Evolutionary conservation across 169 alveolate species (phyloP).

Genomic region (Perkinsus olseni): DNA sequence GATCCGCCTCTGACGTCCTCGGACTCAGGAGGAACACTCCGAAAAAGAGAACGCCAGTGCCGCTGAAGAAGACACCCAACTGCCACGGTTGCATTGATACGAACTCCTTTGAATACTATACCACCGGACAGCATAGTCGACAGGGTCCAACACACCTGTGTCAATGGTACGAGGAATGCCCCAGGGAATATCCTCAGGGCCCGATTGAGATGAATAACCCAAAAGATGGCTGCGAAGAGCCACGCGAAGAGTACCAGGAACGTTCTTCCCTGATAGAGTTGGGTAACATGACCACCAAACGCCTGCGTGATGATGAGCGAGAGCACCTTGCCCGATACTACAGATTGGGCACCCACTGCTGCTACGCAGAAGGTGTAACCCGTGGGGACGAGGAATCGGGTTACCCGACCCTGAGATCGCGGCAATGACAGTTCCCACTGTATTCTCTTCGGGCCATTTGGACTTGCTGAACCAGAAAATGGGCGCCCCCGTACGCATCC

Average conservation of each 20-base stretch:
- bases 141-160: not conserved
- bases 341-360: not conserved
- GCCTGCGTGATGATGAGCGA: not conserved
- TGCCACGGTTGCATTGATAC: not conserved
- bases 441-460: not conserved
- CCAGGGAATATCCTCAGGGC: not conserved
- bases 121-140: not conserved
- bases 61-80: not conserved
- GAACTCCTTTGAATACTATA: not conserved
- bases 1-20: not conserved
- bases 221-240: not conserved
- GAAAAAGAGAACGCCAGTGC: not conserved
- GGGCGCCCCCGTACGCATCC: not conserved
- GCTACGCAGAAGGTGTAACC: not conserved
- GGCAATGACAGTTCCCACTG: not conserved
- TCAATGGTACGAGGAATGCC: not conserved
- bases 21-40: not conserved
- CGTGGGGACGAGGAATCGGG: not conserved
- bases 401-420: not conserved
- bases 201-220: not conserved
- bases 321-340: not conserved
- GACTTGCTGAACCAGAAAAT: not conserved
- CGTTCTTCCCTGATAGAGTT: not conserved
- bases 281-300: not conserved
- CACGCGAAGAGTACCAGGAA: not conserved